phyloP scores from a whole-genome alignment of 495 filamentous ascomycete species.

The Rhypophila decipiens region DNA sequence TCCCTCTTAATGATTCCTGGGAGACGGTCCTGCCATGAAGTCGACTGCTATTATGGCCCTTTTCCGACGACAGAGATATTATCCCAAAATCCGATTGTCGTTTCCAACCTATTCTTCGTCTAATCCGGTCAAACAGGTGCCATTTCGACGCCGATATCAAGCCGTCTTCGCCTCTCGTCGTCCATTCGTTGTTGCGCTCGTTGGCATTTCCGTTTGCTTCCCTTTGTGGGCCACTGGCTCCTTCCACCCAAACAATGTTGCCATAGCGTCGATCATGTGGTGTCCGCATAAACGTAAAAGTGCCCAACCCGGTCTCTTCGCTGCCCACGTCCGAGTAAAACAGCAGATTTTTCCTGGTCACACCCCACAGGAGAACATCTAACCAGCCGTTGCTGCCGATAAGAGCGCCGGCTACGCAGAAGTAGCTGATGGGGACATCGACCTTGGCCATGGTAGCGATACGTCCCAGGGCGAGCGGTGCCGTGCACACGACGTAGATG shows the following conservation, averaged over 20 bases:
- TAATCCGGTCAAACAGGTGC: not conserved
- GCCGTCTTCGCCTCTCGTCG: too few relatives aligned
- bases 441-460: slow-evolving; percentile 57
- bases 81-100: too few relatives aligned
- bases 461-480: slow-evolving; percentile 64
- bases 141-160: too few relatives aligned
- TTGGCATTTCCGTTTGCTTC: not conserved
- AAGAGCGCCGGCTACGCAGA: slow-evolving; percentile 63
- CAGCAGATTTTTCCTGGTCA: slow-evolving; percentile 54
- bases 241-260: slow-evolving; percentile 41
- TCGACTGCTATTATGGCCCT: too few relatives aligned
- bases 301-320: slow-evolving; percentile 40
- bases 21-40: slow-evolving; percentile 16
- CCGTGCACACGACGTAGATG: slow-evolving; percentile 65
- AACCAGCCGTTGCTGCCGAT: slow-evolving; percentile 70
- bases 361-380: slow-evolving; percentile 65
- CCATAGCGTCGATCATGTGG: slow-evolving; percentile 31
- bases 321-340: slow-evolving; percentile 32
- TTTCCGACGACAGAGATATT: too few relatives aligned
- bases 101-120: slow-evolving; percentile 2
- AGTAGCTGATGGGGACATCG: slow-evolving; percentile 50
- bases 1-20: slow-evolving; percentile 23
- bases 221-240: slow-evolving; percentile 5
- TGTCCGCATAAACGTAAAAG: slow-evolving; percentile 44
- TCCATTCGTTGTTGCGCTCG: not conserved